Base-by-base conservation (phyloP, 768 basidiomycete genomes). In the Termitomyces bulborhizus region DNA sequence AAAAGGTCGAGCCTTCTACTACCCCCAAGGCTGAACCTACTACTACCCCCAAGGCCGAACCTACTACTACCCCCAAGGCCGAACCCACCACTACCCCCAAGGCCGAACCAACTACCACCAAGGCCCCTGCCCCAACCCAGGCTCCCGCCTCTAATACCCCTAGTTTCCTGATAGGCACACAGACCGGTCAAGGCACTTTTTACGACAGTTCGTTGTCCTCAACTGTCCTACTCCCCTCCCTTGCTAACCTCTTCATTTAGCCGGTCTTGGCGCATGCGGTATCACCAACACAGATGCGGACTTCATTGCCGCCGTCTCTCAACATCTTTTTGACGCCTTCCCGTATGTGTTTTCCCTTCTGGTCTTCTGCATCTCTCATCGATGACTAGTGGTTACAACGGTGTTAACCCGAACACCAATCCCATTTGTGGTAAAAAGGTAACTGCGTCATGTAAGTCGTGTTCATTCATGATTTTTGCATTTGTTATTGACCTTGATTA, bases 361-460 rank as follows among this genome's bases (percentile, higher is more conserved):
- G 5, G 6, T 46, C 42, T 46, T 32, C 2, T 39, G 37, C 44
- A 16, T 29, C n/a, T 53, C n/a, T 55, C 21, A 54, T 26, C 12
- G 16, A 43, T 51, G 37, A 39, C 50, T 55, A 89, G 86, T 44
- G 79, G 75, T 9, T 86, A 82, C 65, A 50, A 68, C 16, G 77
- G 78, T 26, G 73, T 48, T 6, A 82, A 93, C 73, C 86, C 90
- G 27, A 93, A 92, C 68, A 63, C 59, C 53, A 91, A 93, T 72
- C 88, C 90, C 34, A 66, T 93, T 53, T 93, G 91, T 65, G 71
- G 71, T 60, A 75, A 69, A 62, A 60, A 70, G 52, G 69, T 87
- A 52, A 64, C 53, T 7, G 75, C 68, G 15, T 63, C 62, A 5
- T 88, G 88, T 87, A 70, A 67, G 76, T 70, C 5, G n/a, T 44